Conservation (phyloP, 768 basidiomycete species). For the Porpolomopsis calyptriformis region DNA sequence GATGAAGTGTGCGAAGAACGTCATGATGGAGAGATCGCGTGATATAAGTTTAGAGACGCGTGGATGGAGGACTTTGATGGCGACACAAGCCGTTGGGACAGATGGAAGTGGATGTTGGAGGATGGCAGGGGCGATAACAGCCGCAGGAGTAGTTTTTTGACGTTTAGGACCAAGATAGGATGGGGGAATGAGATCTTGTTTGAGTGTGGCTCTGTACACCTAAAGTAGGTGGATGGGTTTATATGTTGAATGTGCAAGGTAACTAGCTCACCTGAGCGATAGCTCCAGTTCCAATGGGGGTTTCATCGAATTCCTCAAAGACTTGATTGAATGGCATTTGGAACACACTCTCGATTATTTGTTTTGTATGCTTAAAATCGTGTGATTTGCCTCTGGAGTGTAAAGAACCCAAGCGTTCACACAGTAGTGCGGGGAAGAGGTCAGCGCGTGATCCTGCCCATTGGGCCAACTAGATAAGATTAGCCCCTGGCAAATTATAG, state of each 20-base stretch:
- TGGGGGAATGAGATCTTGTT: constrained; percentile 73
- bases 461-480: constrained; percentile 66
- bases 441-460: constrained; percentile 97
- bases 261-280: constrained; percentile 66
- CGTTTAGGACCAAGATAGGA: constrained; percentile 74
- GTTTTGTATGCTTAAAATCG: constrained; percentile 65
- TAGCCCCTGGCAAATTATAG: constrained; percentile 10
- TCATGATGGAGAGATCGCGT: constrained; percentile 92
- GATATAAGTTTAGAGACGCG: constrained; percentile 69
- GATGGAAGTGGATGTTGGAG: constrained; percentile 57
- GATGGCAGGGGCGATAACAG: constrained; percentile 40
- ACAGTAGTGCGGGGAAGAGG: constrained; percentile 80
- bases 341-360: constrained; percentile 77
- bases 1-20: constrained; percentile 74
- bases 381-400: constrained; percentile 87
- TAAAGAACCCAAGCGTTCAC: constrained; percentile 71
- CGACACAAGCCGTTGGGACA: constrained; percentile 78
- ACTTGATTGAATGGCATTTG: constrained; percentile 75
- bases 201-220: constrained; percentile 86
- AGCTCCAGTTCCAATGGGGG: constrained; percentile 95
- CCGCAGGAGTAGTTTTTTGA: constrained; percentile 35
- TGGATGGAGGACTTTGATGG: constrained; percentile 94
- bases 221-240: constrained; percentile 17
- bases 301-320: constrained; percentile 80
- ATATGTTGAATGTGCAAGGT: neutral